phyloP scores from a whole-genome alignment of 208 protist genomes.

The Acanthamoeba royreba region DNA sequence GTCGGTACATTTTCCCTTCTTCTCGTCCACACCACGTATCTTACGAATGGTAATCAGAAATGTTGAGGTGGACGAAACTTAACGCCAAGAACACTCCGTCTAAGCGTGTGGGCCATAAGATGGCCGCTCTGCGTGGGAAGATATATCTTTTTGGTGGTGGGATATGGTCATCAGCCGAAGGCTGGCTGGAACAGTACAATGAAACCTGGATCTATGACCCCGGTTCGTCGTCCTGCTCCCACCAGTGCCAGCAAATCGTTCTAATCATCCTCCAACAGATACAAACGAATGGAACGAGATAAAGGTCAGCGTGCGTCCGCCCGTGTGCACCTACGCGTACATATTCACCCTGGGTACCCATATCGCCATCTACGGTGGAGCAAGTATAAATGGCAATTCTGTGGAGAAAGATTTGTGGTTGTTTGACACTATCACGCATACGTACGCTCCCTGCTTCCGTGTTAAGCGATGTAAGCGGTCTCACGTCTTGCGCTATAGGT shows the following conservation, averaged over 20 bases:
- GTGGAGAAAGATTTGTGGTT: background rate
- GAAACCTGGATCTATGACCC: conserved; percentile 18
- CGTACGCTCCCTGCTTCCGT: background rate
- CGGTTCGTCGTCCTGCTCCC: background rate
- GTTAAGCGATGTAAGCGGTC: background rate
- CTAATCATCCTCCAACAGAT: background rate
- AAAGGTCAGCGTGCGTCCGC: background rate
- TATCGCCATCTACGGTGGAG: background rate
- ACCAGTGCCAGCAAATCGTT: too few species aligned
- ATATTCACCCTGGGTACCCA: background rate
- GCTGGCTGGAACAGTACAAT: conserved; percentile 28
- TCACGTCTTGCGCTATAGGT: background rate
- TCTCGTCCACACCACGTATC: background rate
- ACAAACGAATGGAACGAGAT: conserved; percentile 15
- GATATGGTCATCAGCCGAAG: conserved; percentile 4
- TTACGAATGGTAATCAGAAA: background rate
- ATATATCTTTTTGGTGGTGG: conserved; percentile 42
- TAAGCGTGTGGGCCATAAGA: background rate
- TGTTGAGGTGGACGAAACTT: background rate
- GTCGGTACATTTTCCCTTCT: background rate
- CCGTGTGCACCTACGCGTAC: conserved; percentile 15
- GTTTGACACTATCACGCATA: conserved; percentile 21
- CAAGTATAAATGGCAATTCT: background rate
- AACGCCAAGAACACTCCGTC: conserved; percentile 29
- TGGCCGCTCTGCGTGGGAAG: background rate